Evolutionary conservation across 140 eudicot genomes (phyloP), one percentile per base, ranked within the genome.

Genomic region (Anethum foeniculum): DNA sequence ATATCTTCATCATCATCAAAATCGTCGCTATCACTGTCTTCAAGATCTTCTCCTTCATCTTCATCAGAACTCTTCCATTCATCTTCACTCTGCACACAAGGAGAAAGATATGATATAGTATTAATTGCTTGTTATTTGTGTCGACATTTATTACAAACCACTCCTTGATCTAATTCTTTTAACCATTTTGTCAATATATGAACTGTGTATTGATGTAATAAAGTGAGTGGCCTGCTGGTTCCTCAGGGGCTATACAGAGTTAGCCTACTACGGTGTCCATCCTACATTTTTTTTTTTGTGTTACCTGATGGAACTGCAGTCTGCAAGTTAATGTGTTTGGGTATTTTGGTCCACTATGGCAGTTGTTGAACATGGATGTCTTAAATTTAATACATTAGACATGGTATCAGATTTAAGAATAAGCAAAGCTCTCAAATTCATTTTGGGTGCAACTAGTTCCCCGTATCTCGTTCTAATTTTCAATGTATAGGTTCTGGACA

Each of bases 71-170:
- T 67, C 34, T 49, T 38, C 86, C 72, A 76, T 73, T 92, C 97
- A 88, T 85, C 91, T 78, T 92, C 93, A 74, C 86, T 85, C 97
- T 90, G 89, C 79, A 81, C 38, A 83, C 52, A 60, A 54, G 39
- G 78, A 28, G 23, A 74, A 39, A 44, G 3, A 44, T 25, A 44
- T 43, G 10, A 41, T n/a, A 4, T 9, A 23, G 32, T 41, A n/a
- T 25, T 44, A 9, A 21, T 13, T 73, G 47, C 62, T 16, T 49
- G 51, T 32, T 25, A 9, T 15, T 52, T 2, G 43, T 34, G 38
- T 18, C 5, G n/a, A 39, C 1, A 23, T 43, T 11, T 64, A 19
- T 51, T 10, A 21, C 8, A 52, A 41, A 41, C 41, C 39, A 76
- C 78, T 25, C 62, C 7, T 23, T 4, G 25, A 21, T 74, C 7